Conservation (phyloP, 2,329 filamentous ascomycete genomes). For the Rutstroemia sp. region DNA sequence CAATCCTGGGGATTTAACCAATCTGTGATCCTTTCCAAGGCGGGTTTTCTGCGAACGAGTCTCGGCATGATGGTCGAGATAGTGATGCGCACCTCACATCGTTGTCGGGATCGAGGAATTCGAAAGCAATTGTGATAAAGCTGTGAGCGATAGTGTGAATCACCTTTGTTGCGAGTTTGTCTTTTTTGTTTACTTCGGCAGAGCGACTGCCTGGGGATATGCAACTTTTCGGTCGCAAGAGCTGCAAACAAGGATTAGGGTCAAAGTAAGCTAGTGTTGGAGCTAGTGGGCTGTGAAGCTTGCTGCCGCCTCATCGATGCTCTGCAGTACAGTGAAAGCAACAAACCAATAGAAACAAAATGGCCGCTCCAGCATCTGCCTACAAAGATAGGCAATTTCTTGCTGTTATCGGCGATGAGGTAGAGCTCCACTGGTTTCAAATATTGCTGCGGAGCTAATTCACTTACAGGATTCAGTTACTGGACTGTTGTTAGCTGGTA, state of each 20-base stretch:
- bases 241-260: conserved; percentile 8
- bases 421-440: conserved; percentile 29
- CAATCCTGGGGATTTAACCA: conserved; percentile 84
- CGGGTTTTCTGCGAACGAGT: conserved; percentile 73
- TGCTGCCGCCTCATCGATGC: conserved; percentile 4
- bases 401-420: conserved; percentile 97
- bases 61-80: conserved; percentile 51
- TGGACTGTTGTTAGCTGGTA: conserved; percentile 86
- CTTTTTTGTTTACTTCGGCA: not conserved
- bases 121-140: not conserved
- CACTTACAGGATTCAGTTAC: conserved; percentile 82
- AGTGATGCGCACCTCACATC: not conserved
- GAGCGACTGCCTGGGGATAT: not conserved
- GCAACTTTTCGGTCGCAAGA: not conserved
- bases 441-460: conserved; percentile 17
- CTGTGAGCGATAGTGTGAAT: not conserved
- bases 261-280: not conserved
- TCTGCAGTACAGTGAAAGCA: conserved; percentile 2
- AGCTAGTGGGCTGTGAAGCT: conserved; percentile 5
- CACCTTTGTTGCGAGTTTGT: conserved; percentile 1
- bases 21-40: conserved; percentile 71
- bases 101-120: not conserved
- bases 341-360: conserved; percentile 26
- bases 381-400: conserved; percentile 89
- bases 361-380: conserved; percentile 52